Base-by-base conservation (phyloP, 345 rosid species). In the Brassica nigra region DNA sequence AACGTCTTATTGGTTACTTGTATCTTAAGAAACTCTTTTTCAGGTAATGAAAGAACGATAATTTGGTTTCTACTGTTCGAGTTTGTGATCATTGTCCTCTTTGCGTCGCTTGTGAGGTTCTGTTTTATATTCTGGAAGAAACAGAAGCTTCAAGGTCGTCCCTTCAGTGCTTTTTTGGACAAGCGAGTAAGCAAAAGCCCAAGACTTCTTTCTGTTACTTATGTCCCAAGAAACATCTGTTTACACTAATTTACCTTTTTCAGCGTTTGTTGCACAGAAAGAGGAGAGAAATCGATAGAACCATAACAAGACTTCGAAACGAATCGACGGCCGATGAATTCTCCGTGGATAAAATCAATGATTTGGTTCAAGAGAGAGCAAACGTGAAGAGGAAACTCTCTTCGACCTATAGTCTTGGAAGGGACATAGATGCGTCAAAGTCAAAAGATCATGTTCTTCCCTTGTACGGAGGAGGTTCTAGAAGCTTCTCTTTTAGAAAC, bases 51-150 rank as follows among this genome's bases (percentile, higher is more conserved):
- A 76, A 85, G 85, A 83, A 71, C 67, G 31, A 81, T 86, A 49
- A 16, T 90, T 54, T 36, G 88, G 83, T 91, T 95, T 83, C 81
- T 91, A 78, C 77, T 90, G 62, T 86, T 92, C 3, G 94, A 92
- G 83, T 86, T 94, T 62, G 81, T 83, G 1, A 33, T 88, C 64
- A 75, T 95, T 81, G 55, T 95, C 52, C 73, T 83, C 69, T 83
- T 92, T 39, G 90, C 87, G 12, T 87, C 74, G 59, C 85, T 88
- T 4, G 91, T 92, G 68, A 81, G 91, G 71, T 91, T 92, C 80
- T 92, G 98, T 81, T 89, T 89, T 70, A 67, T 86, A 73, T 95
- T 95, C 73, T 92, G 99, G 99, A 87, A 81, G 86, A 92, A 95
- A 77, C 89, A 85, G 84, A 91, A 95, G 89, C 88, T 92, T 16